A percentile compares a stretch with the other conserved stretches of the same genome.
Evolutionary conservation across 192 early-diverging fungal species (phyloP).

Genomic region (Coemansia erecta): DNA sequence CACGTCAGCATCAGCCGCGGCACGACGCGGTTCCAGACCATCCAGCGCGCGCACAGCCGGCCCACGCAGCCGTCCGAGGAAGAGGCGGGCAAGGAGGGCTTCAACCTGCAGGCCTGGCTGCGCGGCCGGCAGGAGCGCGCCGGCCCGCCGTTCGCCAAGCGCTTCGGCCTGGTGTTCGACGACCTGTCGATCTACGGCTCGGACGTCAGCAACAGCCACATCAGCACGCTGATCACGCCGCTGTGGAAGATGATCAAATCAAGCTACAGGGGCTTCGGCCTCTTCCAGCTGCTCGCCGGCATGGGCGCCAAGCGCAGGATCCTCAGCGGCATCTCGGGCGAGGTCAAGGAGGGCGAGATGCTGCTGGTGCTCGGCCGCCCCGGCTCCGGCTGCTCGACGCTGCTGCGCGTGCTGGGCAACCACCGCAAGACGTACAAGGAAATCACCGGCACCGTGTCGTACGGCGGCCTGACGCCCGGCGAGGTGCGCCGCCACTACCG

Average conservation of each 20-base stretch:
- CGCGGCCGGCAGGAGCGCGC: conserved; percentile 24
- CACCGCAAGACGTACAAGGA: conserved; percentile 55
- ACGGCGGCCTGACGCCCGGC: conserved; percentile 64
- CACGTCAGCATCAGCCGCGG: conserved; percentile 37
- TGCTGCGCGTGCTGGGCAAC: conserved; percentile 64
- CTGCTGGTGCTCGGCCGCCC: conserved; percentile 67
- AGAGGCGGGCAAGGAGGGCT: conserved; percentile 15
- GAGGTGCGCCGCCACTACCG: conserved; percentile 63
- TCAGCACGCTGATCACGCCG: conserved; percentile 40
- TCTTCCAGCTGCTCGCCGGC: conserved; percentile 2
- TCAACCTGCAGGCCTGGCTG: conserved; percentile 32
- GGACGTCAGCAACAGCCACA: conserved; percentile 33
- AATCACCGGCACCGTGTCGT: conserved; percentile 60
- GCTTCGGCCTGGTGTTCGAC: conserved; percentile 44
- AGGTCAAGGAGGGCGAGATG: conserved; percentile 72
- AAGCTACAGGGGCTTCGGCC: conserved; percentile 24
- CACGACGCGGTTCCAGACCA: conserved; percentile 33
- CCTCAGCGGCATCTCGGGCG: conserved; percentile 61
- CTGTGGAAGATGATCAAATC: conserved; percentile 31
- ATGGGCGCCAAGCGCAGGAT: conserved; percentile 37
- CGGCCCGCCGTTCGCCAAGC: conserved; percentile 49
- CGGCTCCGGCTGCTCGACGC: conserved; percentile 65
- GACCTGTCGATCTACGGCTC: conserved; percentile 40
- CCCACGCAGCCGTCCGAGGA: conserved; percentile 14
- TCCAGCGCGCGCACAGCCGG: conserved; percentile 40